Percentiles rank a stretch among this genome's conserved stretches.
These are phyloP conservation scores for Pueraria montana DNA, from an alignment of 306 rosid genomes.

Conservation along the genomic window DNA sequence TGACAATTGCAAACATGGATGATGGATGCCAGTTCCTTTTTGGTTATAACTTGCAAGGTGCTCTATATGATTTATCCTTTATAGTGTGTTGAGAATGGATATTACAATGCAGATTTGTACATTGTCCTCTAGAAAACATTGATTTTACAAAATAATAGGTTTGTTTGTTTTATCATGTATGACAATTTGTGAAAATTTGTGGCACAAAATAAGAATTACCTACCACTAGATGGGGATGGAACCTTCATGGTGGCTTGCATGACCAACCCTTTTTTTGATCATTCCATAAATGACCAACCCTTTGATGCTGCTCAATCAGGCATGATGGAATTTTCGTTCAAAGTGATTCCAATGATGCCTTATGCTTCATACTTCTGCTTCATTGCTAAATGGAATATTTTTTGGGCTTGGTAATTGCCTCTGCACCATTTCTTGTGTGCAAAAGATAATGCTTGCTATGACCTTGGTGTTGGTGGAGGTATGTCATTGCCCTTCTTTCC, in stretches of 20 bases:
- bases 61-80: not conserved
- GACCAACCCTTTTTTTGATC: too few species aligned
- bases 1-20: constrained; percentile 34
- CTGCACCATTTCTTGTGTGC: not conserved
- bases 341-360: not conserved
- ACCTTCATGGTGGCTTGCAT: not conserved
- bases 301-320: not conserved
- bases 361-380: not conserved
- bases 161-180: not conserved
- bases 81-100: not conserved
- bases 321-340: not conserved
- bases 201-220: not conserved
- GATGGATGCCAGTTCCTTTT: not conserved
- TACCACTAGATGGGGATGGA: not conserved
- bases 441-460: not conserved
- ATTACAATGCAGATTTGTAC: constrained; percentile 21
- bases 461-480: constrained; percentile 4
- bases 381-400: not conserved
- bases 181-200: not conserved
- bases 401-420: not conserved
- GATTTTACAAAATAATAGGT: not conserved
- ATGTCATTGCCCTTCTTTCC: not conserved
- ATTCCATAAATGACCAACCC: too few species aligned
- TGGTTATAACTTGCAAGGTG: not conserved
- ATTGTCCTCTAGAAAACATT: not conserved